Percentiles rank a stretch among this genome's conserved stretches.
These are phyloP conservation scores for Arthrinium phaeospermum DNA, from an alignment of 2,329 filamentous ascomycete genomes.

Conservation along the genomic window DNA sequence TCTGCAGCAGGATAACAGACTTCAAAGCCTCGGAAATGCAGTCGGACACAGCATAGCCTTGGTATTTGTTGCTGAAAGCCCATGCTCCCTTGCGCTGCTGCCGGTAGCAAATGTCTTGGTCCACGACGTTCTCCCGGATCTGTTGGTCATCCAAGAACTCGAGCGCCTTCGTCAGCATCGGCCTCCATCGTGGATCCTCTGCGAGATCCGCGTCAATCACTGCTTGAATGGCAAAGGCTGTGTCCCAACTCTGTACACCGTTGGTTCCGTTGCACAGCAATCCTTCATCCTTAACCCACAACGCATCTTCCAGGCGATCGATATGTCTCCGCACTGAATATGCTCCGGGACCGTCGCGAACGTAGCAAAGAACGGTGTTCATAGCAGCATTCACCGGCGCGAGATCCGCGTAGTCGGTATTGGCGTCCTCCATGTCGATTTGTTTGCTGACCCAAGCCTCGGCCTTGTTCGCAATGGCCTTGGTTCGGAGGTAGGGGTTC, in stretches of 20 bases:
- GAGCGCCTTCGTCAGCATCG: constrained; percentile 83
- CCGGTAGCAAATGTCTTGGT: constrained; percentile 83
- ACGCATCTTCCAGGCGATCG: constrained; percentile 81
- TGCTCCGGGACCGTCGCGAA: constrained; percentile 79
- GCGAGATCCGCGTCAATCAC: constrained; percentile 80
- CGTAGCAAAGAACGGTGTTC: constrained; percentile 87
- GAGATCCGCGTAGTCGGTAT: constrained; percentile 85
- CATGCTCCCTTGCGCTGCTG: constrained; percentile 92
- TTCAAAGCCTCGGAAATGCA: constrained; percentile 93
- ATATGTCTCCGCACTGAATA: constrained; percentile 76
- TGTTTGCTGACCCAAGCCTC: constrained; percentile 84
- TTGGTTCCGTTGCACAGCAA: constrained; percentile 97
- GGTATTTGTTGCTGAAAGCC: constrained; percentile 91
- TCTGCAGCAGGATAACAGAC: constrained; percentile 82
- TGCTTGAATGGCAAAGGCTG: constrained; percentile 85
- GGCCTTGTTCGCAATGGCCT: constrained; percentile 69
- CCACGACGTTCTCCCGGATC: constrained; percentile 79
- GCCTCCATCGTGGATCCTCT: constrained; percentile 76
- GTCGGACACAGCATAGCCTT: constrained; percentile 95
- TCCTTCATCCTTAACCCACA: constrained; percentile 92
- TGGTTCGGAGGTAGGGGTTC: constrained; percentile 75
- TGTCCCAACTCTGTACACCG: constrained; percentile 98
- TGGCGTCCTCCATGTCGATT: constrained; percentile 89
- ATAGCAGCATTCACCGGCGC: constrained; percentile 90
- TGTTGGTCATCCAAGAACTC: constrained; percentile 90